Evolutionary conservation across 2,329 filamentous ascomycete species (phyloP).

Genomic region (Fusarium kyushuense): DNA sequence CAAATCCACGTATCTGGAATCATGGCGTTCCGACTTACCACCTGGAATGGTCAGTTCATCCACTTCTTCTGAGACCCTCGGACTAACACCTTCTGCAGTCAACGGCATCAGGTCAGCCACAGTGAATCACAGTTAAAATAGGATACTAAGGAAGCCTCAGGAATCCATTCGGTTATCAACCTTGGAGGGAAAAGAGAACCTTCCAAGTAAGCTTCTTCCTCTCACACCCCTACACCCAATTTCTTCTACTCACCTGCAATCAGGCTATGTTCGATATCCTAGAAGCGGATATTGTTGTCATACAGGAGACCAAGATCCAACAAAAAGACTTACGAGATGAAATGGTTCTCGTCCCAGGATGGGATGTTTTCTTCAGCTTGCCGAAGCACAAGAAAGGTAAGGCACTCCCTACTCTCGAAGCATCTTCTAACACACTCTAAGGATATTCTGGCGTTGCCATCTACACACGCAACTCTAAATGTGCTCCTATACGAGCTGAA

Average conservation of each 20-base stretch:
- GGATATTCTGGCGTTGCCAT: slow-evolving; percentile 97
- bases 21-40: slow-evolving; percentile 85
- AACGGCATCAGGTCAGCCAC: slow-evolving; percentile 79
- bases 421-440: slow-evolving; percentile 52
- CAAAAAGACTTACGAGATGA: slow-evolving; percentile 91
- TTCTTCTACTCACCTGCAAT: slow-evolving; percentile 3
- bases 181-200: slow-evolving; percentile 79
- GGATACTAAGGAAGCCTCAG: slow-evolving; percentile 55
- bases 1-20: slow-evolving; percentile 37
- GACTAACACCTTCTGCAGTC: slow-evolving; percentile 60
- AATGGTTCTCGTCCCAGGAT: slow-evolving; percentile 93
- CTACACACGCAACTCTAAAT: slow-evolving; percentile 89
- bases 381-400: slow-evolving; percentile 92
- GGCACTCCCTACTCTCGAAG: not conserved
- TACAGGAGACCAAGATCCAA: slow-evolving; percentile 98
- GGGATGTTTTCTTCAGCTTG: slow-evolving; percentile 96
- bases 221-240: not conserved
- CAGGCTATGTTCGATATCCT: slow-evolving; percentile 94
- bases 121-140: slow-evolving; percentile 26
- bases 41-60: slow-evolving; percentile 78
- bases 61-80: not conserved
- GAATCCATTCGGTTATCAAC: slow-evolving; percentile 86
- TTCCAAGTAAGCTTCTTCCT: slow-evolving; percentile 66
- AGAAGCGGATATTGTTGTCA: slow-evolving; percentile 90
- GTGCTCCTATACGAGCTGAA: slow-evolving; percentile 88